Percentiles rank a stretch among this genome's conserved stretches.
Conservation (phyloP, 163 green algal genomes). For the Volvox carteri region DNA sequence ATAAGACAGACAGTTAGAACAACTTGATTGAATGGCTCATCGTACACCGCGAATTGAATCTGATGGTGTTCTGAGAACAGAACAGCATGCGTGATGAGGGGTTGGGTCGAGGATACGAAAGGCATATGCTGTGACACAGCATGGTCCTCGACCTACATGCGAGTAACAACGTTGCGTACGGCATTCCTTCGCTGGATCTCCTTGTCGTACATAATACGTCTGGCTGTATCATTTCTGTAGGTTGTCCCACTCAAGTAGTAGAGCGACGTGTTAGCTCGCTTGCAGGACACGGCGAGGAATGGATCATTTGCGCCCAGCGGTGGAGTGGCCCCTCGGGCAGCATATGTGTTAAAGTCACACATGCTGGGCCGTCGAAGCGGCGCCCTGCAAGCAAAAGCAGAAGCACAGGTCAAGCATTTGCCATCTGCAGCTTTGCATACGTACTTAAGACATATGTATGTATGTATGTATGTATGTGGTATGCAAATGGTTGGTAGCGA, state of each 20-base stretch:
- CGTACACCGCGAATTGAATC: too few relatives aligned
- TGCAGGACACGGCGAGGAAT: slow-evolving; percentile 13
- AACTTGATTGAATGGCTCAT: too few relatives aligned
- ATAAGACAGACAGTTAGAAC: not conserved
- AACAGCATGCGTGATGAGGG: too few relatives aligned
- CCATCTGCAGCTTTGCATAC: not conserved
- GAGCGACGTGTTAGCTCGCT: not conserved
- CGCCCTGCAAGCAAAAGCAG: not conserved
- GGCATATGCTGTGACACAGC: too few relatives aligned
- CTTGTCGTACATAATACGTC: not conserved
- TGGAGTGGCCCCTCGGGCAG: not conserved
- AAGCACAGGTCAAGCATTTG: too few relatives aligned
- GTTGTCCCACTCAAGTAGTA: not conserved
- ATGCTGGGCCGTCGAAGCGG: not conserved
- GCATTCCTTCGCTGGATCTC: not conserved
- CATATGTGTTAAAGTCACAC: slow-evolving; percentile 45
- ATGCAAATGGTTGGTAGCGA: too few relatives aligned
- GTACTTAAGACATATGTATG: not conserved
- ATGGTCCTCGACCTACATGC: too few relatives aligned
- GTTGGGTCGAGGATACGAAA: too few relatives aligned
- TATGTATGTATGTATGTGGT: not conserved
- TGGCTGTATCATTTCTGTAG: slow-evolving; percentile 19
- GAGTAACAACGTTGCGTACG: not conserved
- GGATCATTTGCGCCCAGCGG: not conserved
- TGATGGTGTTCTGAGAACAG: too few relatives aligned